A percentile compares a stretch with the other conserved stretches of the same genome.
These are phyloP conservation scores for Phaffomyces antillensis DNA, from an alignment of 805 yeast genomes.

Conservation along the genomic window DNA sequence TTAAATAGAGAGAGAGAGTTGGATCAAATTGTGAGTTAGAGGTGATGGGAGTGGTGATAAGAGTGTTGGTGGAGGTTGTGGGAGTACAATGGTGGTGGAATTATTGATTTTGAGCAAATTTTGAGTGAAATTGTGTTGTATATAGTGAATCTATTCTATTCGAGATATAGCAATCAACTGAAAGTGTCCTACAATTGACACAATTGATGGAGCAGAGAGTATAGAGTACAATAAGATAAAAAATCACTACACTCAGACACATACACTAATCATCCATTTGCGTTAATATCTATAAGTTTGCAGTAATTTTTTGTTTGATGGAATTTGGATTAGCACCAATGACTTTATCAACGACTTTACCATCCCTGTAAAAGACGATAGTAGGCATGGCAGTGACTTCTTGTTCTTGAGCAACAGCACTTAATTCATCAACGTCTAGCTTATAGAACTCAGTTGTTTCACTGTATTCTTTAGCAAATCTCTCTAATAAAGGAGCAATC, in stretches of 20 bases:
- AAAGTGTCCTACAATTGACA: too few relatives aligned
- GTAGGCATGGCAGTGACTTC: slow-evolving; percentile 62
- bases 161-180: too few relatives aligned
- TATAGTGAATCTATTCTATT: too few relatives aligned
- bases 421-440: slow-evolving; percentile 85
- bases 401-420: slow-evolving; percentile 62
- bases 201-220: too few relatives aligned
- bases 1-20: background rate
- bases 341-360: slow-evolving; percentile 70
- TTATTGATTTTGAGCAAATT: background rate
- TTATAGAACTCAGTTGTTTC: slow-evolving; percentile 66
- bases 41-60: background rate
- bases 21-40: background rate
- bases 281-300: slow-evolving; percentile 39
- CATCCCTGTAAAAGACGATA: slow-evolving; percentile 71
- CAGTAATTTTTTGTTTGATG: slow-evolving; percentile 59
- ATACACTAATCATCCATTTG: background rate
- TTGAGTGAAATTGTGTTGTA: background rate
- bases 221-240: background rate
- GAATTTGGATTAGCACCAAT: slow-evolving; percentile 89
- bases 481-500: slow-evolving; percentile 89
- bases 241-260: background rate
- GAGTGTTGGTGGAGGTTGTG: background rate
- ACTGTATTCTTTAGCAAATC: slow-evolving; percentile 57
- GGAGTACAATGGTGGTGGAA: background rate